Percentiles rank a stretch among this genome's conserved stretches.
phyloP scores from a whole-genome alignment of 176 grass and related monocot genomes.

The Avena eriantha region DNA sequence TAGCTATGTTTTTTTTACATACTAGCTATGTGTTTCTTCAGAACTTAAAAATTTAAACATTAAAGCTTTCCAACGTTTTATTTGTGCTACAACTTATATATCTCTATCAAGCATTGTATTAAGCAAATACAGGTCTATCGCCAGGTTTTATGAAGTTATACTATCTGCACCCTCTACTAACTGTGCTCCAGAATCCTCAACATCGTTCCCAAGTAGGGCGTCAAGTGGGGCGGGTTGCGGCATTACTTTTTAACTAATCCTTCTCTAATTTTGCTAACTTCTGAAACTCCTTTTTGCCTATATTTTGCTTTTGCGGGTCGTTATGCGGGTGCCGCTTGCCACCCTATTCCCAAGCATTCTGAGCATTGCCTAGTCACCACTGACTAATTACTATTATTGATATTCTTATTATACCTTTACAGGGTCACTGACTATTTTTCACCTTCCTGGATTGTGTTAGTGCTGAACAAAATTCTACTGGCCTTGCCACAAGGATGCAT shows the following conservation, averaged over 20 bases:
- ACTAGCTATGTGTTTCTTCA: neutral
- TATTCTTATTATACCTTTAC: neutral
- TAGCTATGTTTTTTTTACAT: neutral
- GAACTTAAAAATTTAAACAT: neutral
- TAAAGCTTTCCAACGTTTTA: neutral
- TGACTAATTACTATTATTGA: neutral
- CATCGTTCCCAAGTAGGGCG: no score
- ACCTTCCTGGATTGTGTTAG: neutral
- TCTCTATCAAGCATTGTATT: neutral
- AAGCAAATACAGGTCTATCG: neutral
- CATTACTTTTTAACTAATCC: no score
- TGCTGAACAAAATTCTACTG: neutral
- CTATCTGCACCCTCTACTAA: neutral
- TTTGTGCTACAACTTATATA: slow-evolving; percentile 6
- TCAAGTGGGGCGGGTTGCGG: no score
- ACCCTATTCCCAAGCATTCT: no score
- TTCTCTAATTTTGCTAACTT: no score
- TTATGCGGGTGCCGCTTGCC: no score
- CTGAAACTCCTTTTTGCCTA: no score
- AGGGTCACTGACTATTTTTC: neutral
- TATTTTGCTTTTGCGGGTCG: no score
- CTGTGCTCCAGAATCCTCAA: neutral
- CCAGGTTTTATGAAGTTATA: neutral
- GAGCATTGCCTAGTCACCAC: no score
- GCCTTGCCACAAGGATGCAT: neutral